phyloP scores from a whole-genome alignment of 495 filamentous ascomycete genomes.

The Rostrohypoxylon terebratum region DNA sequence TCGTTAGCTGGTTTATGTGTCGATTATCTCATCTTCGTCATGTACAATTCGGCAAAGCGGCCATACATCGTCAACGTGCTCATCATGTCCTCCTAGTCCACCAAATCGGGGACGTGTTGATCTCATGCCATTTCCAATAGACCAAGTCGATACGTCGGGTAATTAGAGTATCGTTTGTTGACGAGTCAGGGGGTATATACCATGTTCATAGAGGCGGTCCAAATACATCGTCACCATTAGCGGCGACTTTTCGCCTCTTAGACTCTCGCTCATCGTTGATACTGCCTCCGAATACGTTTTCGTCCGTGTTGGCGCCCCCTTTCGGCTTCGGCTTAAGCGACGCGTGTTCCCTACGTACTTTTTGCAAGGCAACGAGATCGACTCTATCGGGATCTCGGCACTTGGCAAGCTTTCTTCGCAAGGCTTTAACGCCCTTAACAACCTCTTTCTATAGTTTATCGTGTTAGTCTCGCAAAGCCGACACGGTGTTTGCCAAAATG shows the following conservation, averaged over 20 bases:
- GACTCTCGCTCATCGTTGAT: constrained; percentile 51
- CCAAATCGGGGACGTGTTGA: not conserved
- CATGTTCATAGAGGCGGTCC: constrained; percentile 62
- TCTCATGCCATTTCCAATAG: not conserved
- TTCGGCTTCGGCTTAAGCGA: constrained; percentile 59
- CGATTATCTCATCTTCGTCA: constrained; percentile 7
- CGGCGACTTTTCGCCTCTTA: constrained; percentile 71
- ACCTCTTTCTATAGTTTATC: constrained; percentile 49
- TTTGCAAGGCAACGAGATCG: constrained; percentile 70
- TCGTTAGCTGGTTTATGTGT: not conserved
- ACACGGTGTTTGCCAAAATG: not conserved
- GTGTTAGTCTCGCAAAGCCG: constrained; percentile 44
- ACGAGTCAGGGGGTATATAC: not conserved
- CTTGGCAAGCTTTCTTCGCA: constrained; percentile 79
- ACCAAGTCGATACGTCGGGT: not conserved
- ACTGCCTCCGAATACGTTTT: constrained; percentile 55
- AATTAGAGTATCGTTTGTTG: not conserved
- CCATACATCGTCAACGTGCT: not conserved
- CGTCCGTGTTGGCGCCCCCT: constrained; percentile 55
- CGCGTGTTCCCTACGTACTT: constrained; percentile 57
- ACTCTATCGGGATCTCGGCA: constrained; percentile 79
- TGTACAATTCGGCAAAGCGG: not conserved
- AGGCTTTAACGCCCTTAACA: constrained; percentile 59
- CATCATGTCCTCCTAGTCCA: not conserved
- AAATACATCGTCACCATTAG: constrained; percentile 67